Conservation (phyloP, 1,139 yeast genomes). For the Pichia norvegensis region DNA sequence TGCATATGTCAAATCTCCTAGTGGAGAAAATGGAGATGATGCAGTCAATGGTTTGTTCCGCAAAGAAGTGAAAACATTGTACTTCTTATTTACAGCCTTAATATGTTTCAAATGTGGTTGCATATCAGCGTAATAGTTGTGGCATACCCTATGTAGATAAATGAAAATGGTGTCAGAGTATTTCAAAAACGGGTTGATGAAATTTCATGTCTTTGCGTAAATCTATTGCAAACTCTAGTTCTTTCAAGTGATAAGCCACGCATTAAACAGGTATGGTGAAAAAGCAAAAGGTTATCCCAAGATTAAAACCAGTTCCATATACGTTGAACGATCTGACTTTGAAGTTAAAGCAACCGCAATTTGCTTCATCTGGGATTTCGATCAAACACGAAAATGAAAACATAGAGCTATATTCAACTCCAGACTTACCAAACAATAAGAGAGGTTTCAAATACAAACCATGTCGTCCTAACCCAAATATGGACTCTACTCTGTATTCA, state of each 20-base stretch:
- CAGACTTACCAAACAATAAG: slow-evolving; percentile 73
- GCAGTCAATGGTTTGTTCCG: slow-evolving; percentile 13
- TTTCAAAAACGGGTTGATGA: not conserved
- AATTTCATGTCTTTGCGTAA: not conserved
- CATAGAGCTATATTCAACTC: slow-evolving; percentile 38
- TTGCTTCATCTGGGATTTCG: slow-evolving; percentile 50
- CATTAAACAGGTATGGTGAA: slow-evolving; percentile 5
- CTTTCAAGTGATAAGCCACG: not conserved
- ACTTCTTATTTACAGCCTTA: slow-evolving; percentile 16
- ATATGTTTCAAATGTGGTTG: slow-evolving; percentile 8
- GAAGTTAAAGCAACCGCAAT: slow-evolving; percentile 19
- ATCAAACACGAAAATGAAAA: slow-evolving; percentile 57
- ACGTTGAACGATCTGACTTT: slow-evolving; percentile 23
- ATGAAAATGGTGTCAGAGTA: not conserved
- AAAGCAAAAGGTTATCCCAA: slow-evolving; percentile 20
- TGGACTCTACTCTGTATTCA: slow-evolving; percentile 56
- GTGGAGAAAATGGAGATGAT: slow-evolving; percentile 9
- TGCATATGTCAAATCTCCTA: slow-evolving; percentile 32
- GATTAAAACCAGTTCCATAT: slow-evolving; percentile 30
- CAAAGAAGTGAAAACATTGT: slow-evolving; percentile 32
- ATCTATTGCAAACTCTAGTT: too few species aligned
- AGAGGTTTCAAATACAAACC: slow-evolving; percentile 78
- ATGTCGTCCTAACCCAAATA: slow-evolving; percentile 62
- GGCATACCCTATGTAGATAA: not conserved
- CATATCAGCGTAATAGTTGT: not conserved